Evolutionary conservation across 176 grass and related monocot genomes (phyloP).

Genomic region (Chrysopogon serrulatus): DNA sequence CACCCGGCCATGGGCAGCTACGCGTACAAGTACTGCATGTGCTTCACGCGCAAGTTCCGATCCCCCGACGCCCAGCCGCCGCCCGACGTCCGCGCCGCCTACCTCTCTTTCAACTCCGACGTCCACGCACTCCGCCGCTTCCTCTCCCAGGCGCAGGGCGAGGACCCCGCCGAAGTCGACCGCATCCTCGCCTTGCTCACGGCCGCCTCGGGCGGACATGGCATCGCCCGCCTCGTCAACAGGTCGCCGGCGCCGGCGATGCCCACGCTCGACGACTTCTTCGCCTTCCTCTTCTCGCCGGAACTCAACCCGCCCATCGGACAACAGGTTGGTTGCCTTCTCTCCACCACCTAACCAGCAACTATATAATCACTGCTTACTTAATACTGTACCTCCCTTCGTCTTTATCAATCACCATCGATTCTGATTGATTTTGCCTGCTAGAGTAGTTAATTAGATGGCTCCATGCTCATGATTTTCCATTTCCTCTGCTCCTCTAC

Average conservation of each 20-base stretch:
- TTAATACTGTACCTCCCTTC: background rate
- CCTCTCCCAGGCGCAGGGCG: slow-evolving; percentile 39
- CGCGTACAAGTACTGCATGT: slow-evolving; percentile 67
- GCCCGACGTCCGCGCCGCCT: slow-evolving; percentile 50
- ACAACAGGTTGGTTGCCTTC: slow-evolving; percentile 15
- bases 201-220: background rate
- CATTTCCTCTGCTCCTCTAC: background rate
- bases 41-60: slow-evolving; percentile 89
- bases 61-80: slow-evolving; percentile 50
- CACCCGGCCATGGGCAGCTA: slow-evolving; percentile 38
- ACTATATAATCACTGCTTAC: background rate
- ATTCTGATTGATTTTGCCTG: too few species aligned
- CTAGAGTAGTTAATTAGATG: too few species aligned
- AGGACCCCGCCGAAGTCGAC: slow-evolving; percentile 37
- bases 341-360: background rate
- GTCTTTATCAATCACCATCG: background rate
- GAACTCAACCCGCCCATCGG: slow-evolving; percentile 67
- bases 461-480: too few species aligned
- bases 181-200: slow-evolving; percentile 32
- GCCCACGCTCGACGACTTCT: slow-evolving; percentile 58
- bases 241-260: background rate
- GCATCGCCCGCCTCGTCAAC: slow-evolving; percentile 33
- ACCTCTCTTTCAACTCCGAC: background rate
- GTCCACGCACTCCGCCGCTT: slow-evolving; percentile 27
- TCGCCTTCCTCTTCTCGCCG: slow-evolving; percentile 57